phyloP scores from a whole-genome alignment of 495 filamentous ascomycete species.

The Aspergillus olivimuriae region DNA sequence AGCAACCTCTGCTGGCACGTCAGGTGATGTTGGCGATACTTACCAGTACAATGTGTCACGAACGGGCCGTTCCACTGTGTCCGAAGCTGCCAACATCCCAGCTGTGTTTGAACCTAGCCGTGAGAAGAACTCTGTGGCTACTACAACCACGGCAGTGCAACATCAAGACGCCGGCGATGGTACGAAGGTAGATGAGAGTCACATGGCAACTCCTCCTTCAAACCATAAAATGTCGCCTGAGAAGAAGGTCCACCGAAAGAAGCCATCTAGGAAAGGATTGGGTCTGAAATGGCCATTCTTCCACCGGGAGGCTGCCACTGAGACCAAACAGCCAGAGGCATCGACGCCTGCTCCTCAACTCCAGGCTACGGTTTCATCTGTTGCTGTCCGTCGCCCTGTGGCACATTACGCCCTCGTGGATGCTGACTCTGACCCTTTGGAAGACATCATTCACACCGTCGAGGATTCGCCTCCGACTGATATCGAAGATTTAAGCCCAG shows the following conservation, averaged over 20 bases:
- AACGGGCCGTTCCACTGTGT: too few species aligned
- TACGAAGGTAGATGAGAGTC: too few species aligned
- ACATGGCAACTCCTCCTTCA: neutral
- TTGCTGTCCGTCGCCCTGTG: slow-evolving; percentile 35
- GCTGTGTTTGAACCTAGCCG: too few species aligned
- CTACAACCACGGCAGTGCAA: too few species aligned
- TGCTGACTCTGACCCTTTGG: slow-evolving; percentile 60
- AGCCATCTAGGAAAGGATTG: slow-evolving; percentile 28
- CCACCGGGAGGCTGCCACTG: slow-evolving; percentile 46
- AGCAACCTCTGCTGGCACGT: slow-evolving; percentile 20
- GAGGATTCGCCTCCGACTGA: slow-evolving; percentile 43
- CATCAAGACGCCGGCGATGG: too few species aligned
- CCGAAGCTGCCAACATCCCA: too few species aligned
- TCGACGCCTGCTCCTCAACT: slow-evolving; percentile 21
- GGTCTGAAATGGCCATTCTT: slow-evolving; percentile 78
- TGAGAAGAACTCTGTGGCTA: too few species aligned
- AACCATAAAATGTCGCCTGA: neutral
- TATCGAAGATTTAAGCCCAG: slow-evolving; percentile 19
- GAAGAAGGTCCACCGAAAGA: slow-evolving; percentile 8
- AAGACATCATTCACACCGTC: slow-evolving; percentile 59
- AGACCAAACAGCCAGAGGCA: slow-evolving; percentile 3
- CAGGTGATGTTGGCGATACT: neutral
- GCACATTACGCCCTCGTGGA: slow-evolving; percentile 85
- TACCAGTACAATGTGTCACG: slow-evolving; percentile 13
- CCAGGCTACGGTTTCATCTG: slow-evolving; percentile 34